Base-by-base conservation (phyloP, 768 basidiomycete genomes). In the Boletus eberwhitei region DNA sequence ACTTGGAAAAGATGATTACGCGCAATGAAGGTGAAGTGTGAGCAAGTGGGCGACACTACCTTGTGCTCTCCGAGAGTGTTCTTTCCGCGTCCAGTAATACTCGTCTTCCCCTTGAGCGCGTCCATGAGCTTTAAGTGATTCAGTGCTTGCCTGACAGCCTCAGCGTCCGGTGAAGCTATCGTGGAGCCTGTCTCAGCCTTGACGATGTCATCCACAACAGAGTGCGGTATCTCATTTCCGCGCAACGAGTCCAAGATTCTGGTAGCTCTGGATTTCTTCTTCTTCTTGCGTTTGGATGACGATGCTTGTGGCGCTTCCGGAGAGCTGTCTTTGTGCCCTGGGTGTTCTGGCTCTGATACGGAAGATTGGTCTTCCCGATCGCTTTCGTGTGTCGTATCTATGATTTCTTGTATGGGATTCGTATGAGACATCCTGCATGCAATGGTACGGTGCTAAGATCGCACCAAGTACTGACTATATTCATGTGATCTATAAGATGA, bases 41-140 rank as follows among this genome's bases (percentile, higher is more conserved):
- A 42, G 11, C n/a, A 45, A 61, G 29, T 32, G 14, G 35, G 9
- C 21, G 26, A 38, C 68, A 77, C 50, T 60, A 92, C 94, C 78
- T 95, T 96, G 67, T 97, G 93, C 67, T 88, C 87, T 43, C 90
- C 92, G 66, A 88, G 81, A 59, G 88, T 82, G 74, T 93, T 91
- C 64, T 81, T 85, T 62, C 86, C 87, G 60, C 81, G 78, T 12
- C 88, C 91, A 21, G 86, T 86, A 32, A 88, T 58, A 11, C 87
- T 90, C 37, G 83, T 75, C 67, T 93, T 92, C 8, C 92, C 93
- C 64, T 91, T 85, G 21, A 90, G 74, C 17, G 92, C 81, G 64
- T 96, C 92, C 82, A 88, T 87, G 45, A 95, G 79, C 67, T 88
- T 89, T 70, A 93, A 74, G 57, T 89, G 87, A 60, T 90, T 83